Evolutionary conservation across 768 basidiomycete genomes (phyloP), one percentile per base, ranked within the genome.

Genomic region (Naganishia onofrii): DNA sequence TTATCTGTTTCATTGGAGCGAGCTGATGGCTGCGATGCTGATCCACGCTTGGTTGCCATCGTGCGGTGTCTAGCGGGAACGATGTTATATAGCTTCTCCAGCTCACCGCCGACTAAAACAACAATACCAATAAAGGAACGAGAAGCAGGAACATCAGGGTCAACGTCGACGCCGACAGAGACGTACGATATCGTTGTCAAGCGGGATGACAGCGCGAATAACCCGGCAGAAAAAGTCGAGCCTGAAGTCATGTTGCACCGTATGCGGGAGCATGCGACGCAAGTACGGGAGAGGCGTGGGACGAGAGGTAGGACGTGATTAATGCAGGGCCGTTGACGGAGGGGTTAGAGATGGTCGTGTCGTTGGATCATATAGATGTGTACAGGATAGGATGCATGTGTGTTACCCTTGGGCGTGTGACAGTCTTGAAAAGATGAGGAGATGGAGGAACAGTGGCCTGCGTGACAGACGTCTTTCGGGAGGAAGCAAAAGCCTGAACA

Each of bases 41-140:
- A 23, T 23, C 21, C 34, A 5, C 34, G 34, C 34, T 36, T 36
- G 17, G 26, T 53, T 23, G 31, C 32, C 42, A 2, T n/a, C 17
- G 31, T 19, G 3, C n/a, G 9, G 1, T 44, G 60, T 38, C 3
- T 10, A 53, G 57, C 53, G 7, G 68, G 68, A 2, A 60, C 56
- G 56, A 56, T 55, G n/a, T 3, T 69, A 32, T 69, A 69, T 26
- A 69, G 68, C 34, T 9, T 69, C 21, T 63, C 60, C 36, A 63
- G 12, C 42, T 26, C 60, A 15, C 23, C 57, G 7, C 12, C 32
- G 34, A 23, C 38, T 0, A 26, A 13, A n/a, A 9, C 23, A 10
- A 17, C 36, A n/a, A 29, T 3, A n/a, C 12, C 9, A 8, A n/a
- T 17, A 3, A 34, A 26, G 5, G 23, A n/a, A n/a, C n/a, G 60